Conservation (phyloP, 2,329 filamentous ascomycete species). For the Seiridium unicorne region DNA sequence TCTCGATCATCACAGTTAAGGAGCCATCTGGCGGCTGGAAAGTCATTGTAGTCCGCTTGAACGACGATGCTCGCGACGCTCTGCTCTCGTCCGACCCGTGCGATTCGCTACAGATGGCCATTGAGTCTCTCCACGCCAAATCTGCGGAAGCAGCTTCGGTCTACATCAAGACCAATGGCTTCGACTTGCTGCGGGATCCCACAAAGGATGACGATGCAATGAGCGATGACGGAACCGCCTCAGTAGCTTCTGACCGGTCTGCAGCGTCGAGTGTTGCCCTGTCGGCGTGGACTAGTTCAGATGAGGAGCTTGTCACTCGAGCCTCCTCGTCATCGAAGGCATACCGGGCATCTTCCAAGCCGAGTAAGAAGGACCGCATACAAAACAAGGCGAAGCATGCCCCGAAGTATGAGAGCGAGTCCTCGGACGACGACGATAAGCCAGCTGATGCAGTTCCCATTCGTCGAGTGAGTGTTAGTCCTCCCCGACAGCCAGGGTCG, state of each 20-base stretch:
- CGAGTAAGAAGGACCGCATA: conserved; percentile 3
- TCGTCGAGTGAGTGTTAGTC: background rate
- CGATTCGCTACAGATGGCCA: conserved; percentile 15
- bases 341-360: background rate
- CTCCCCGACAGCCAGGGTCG: background rate
- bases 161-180: conserved; percentile 24
- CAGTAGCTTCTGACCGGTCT: conserved; percentile 21
- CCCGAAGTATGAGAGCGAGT: background rate
- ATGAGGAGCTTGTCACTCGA: conserved; percentile 21
- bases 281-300: conserved; percentile 24
- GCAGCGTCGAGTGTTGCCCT: conserved; percentile 17
- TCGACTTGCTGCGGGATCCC: conserved; percentile 16
- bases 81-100: conserved; percentile 21
- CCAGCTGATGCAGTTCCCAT: background rate
- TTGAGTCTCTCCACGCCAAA: conserved; percentile 24
- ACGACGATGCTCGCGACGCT: conserved; percentile 17
- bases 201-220: conserved; percentile 16
- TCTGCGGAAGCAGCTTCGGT: conserved; percentile 26
- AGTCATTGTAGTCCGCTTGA: conserved; percentile 22
- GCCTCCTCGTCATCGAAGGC: conserved; percentile 1
- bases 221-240: conserved; percentile 20
- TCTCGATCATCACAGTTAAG: conserved; percentile 22
- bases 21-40: conserved; percentile 18
- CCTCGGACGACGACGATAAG: background rate
- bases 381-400: background rate